These are phyloP conservation scores for Xylariaceae sp. DNA, from an alignment of 2,329 filamentous ascomycete species.

Conservation along the genomic window DNA sequence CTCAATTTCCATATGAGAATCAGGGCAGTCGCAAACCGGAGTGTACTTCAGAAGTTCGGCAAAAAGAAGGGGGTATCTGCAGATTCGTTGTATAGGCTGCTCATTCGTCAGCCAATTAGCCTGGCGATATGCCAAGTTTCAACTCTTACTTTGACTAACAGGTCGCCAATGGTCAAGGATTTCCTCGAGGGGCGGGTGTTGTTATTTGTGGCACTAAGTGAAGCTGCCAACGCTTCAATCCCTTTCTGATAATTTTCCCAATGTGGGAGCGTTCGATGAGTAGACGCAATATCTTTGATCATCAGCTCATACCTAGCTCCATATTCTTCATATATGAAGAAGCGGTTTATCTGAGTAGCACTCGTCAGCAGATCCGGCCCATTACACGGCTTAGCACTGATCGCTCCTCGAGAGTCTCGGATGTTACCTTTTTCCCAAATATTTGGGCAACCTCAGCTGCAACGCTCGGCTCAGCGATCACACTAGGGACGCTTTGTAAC, in stretches of 20 bases:
- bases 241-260: slow-evolving; percentile 81
- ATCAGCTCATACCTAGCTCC: slow-evolving; percentile 84
- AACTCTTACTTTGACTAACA: slow-evolving; percentile 74
- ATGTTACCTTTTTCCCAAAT: slow-evolving; percentile 52
- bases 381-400: slow-evolving; percentile 6
- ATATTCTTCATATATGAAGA: slow-evolving; percentile 88
- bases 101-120: slow-evolving; percentile 8
- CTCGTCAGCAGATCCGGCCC: slow-evolving; percentile 1
- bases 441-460: slow-evolving; percentile 56
- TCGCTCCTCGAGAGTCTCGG: background rate
- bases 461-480: slow-evolving; percentile 53
- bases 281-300: slow-evolving; percentile 66
- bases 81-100: slow-evolving; percentile 86
- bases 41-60: slow-evolving; percentile 77
- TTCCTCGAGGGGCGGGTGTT: slow-evolving; percentile 61
- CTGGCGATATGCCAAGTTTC: background rate
- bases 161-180: slow-evolving; percentile 74
- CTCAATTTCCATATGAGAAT: slow-evolving; percentile 73
- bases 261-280: slow-evolving; percentile 61
- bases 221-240: slow-evolving; percentile 73
- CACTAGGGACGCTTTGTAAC: slow-evolving; percentile 44
- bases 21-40: slow-evolving; percentile 77
- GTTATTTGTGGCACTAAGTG: slow-evolving; percentile 63
- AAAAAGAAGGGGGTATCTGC: slow-evolving; percentile 85
- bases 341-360: slow-evolving; percentile 61